Base-by-base conservation (phyloP, 345 rosid species). In the Crucihimalaya himalaica region DNA sequence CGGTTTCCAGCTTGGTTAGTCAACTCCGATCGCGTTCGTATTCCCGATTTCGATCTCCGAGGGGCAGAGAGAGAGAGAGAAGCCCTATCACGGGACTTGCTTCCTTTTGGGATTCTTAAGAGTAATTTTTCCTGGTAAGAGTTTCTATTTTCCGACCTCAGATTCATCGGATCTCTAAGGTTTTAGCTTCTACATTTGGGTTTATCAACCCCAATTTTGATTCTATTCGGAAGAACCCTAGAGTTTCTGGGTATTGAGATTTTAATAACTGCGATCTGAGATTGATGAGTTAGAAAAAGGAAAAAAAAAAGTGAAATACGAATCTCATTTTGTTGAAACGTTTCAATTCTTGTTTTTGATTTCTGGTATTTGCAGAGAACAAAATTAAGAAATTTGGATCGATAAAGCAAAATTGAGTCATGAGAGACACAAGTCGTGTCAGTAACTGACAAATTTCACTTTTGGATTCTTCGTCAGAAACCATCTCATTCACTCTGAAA, bases 381-480 rank as follows among this genome's bases (percentile, higher is more conserved):
- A 23, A 68, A 63, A 2, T 53, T 75, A 43, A 70, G 53, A 76
- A 76, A 68, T 20, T 68, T 75, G 10, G 71, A 42, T 57, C 1
- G 58, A 45, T 34, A 31, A 4, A 5, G 12, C 3, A 40, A 39
- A 52, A 85, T 84, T 40, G 51, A 39, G 45, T 66, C 32, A 54
- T 64, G 75, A 60, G 75, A 78, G 82, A 81, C 78, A 79, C 37
- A 43, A 75, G 71, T 74, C 87, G 46, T 80, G 82, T 51, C 74
- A 52, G 70, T 76, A 59, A 53, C 66, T 63, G 79, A 66, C 77
- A 64, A 50, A 27, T 67, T 59, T 55, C 12, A 21, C 4, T 70
- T 75, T 76, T 71, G 72, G 73, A 77, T 71, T 73, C 57, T 79
- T 70, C 53, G 61, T 63, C 39, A 43, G 31, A 74, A 23, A 63